Base-by-base conservation (phyloP, 164 flowering plant species). In the Pachysandra terminalis region DNA sequence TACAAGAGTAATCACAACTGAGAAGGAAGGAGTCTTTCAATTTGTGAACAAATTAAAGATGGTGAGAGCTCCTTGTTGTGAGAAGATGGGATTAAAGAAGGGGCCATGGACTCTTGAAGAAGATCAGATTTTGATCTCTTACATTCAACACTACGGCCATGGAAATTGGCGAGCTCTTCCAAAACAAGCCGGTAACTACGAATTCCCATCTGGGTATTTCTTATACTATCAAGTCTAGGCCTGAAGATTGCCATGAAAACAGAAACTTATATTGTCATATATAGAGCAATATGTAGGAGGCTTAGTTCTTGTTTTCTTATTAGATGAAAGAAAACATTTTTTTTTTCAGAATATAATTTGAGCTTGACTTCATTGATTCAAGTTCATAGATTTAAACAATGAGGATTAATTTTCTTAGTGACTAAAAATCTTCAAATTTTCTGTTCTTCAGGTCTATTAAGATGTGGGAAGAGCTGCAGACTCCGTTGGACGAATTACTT, bases 401-500 rank as follows among this genome's bases (percentile, higher is more conserved):
- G n/a, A n/a, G n/a, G n/a, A n/a, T n/a, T n/a, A n/a, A n/a, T n/a
- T n/a, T n/a, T n/a, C n/a, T n/a, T n/a, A n/a, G n/a, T n/a, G n/a
- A n/a, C n/a, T n/a, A n/a, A n/a, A n/a, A 54, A 19, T 54, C 57
- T 54, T 19, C 12, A 15, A 19, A 15, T 55, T n/a, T 4, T 23
- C 15, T 62, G 25, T 25, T 60, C 15, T 40, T 22, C 67, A 86
- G 90, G 87, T 23, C 68, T 86, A 14, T 60, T 84, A 35, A 81
- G 90, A 68, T 86, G 90, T 66, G 90, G 90, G 35, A 86, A 86
- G 80, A 85, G 89, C n/a, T n/a, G n/a, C n/a, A n/a, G n/a, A n/a
- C n/a, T n/a, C n/a, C n/a, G n/a, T n/a, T n/a, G n/a, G n/a, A n/a
- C n/a, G n/a, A n/a, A n/a, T n/a, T n/a, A n/a, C n/a, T n/a, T n/a